A percentile compares a stretch with the other conserved stretches of the same genome.
Conservation (phyloP, 2,329 filamentous ascomycete species). For the Aspergillus niger region DNA sequence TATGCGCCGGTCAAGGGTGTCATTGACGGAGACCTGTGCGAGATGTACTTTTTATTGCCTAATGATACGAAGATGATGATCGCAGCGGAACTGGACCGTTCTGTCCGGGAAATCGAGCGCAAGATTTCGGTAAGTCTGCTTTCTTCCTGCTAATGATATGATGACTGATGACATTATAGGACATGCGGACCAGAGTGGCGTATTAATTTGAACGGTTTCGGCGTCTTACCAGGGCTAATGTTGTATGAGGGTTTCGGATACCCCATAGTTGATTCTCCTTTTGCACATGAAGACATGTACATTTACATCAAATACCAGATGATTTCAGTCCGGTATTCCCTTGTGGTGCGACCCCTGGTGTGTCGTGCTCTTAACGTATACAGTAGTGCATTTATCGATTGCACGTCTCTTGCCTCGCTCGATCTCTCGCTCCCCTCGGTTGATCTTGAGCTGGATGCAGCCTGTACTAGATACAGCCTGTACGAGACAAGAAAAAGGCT, state of each 20-base stretch:
- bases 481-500: conserved; percentile 51
- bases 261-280: conserved; percentile 20
- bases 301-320: conserved; percentile 1
- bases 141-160: not conserved
- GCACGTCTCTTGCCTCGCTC: conserved; percentile 55
- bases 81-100: conserved; percentile 87
- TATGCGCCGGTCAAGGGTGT: conserved; percentile 95
- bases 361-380: not conserved
- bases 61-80: conserved; percentile 95
- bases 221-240: conserved; percentile 24
- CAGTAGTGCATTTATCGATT: not conserved
- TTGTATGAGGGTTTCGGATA: conserved; percentile 29
- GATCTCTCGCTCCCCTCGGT: conserved; percentile 40
- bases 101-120: conserved; percentile 88
- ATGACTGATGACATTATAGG: conserved; percentile 38
- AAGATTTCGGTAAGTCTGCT: conserved; percentile 71
- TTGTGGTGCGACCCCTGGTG: not conserved
- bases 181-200: conserved; percentile 60
- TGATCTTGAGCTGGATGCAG: conserved; percentile 48
- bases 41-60: conserved; percentile 80
- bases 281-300: not conserved
- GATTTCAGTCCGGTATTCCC: not conserved
- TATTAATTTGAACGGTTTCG: conserved; percentile 45
- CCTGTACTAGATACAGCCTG: conserved; percentile 27
- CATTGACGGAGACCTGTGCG: conserved; percentile 95